These are phyloP conservation scores for Allium fistulosum DNA, from an alignment of 106 monocot genomes.

Conservation along the genomic window DNA sequence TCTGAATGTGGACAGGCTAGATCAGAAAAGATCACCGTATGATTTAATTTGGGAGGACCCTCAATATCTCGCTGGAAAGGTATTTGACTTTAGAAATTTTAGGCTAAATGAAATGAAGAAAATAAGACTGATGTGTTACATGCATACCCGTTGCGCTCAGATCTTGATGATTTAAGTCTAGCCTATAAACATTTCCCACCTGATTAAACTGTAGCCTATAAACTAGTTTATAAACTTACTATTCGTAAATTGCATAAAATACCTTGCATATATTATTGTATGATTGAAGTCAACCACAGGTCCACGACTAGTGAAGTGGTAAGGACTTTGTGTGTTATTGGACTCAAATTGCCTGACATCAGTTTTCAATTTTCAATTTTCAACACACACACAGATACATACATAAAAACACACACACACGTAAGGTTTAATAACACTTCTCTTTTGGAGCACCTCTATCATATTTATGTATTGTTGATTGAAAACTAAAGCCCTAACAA, in stretches of 20 bases:
- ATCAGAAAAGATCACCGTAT: conserved; percentile 51
- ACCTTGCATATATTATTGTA: neutral
- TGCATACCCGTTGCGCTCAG: neutral
- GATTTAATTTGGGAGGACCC: conserved; percentile 87
- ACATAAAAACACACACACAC: no score
- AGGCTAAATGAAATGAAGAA: neutral
- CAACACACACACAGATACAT: no score
- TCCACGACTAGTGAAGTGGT: no score
- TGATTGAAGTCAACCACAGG: no score
- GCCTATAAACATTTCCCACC: neutral
- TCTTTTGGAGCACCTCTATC: no score
- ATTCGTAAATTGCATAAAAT: neutral
- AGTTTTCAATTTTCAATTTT: no score
- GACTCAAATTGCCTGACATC: no score
- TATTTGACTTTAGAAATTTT: conserved; percentile 11
- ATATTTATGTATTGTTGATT: no score
- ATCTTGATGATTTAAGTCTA: neutral
- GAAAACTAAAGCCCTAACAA: no score
- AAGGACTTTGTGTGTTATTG: no score
- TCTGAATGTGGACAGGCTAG: conserved; percentile 39
- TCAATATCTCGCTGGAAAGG: conserved; percentile 66
- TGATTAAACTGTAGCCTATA: neutral
- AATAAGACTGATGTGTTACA: neutral
- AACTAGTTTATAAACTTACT: neutral
- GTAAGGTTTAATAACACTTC: no score